Base-by-base conservation (phyloP, 2,329 filamentous ascomycete genomes). In the Trichophyton schoenleinii region DNA sequence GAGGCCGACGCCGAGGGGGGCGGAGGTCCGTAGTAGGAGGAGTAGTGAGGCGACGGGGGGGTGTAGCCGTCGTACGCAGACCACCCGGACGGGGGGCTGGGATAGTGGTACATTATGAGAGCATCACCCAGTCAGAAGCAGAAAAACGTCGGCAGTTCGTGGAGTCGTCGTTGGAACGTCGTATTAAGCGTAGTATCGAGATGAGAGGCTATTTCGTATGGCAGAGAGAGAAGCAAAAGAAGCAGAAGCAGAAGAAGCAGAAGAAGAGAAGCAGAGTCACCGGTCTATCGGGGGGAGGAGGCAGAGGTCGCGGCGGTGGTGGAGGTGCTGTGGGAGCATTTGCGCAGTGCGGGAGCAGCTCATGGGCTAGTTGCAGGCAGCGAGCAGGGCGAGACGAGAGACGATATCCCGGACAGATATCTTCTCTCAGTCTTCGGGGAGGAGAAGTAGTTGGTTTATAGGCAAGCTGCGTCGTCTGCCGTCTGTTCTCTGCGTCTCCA, bases 31-130 rank as follows among this genome's bases (percentile, higher is more conserved):
- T 80, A 79, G 75, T 83, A 84, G 66, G 76, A 75, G 61, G 71
- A 67, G 69, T 77, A 77, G 63, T 74, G 77, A 20, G 81, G 80
- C 60, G 80, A 81, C 60, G 80, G 76, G 22, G 78, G 77, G 59
- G 78, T 75, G 42, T 74, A 73, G 64, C 75, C 75, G 62, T 79
- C 80, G 65, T 79, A 74, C 72, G 77, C 79, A 61, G 71, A 67
- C 64, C 75, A 73, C 72, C 78, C 81, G 70, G 75, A 75, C 61
- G 74, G 74, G 60, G 75, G 75, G 70, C 71, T 71, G 65, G 73
- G 68, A 66, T 76, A 76, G 67, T 77, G 75, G 71, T 77, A 77
- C 75, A 78, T 78, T 74, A 73, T 74, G 28, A 31, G 28, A 68
- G 68, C 18, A 46, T 46, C 4, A 20, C 42, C 67, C 61, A 60